Conservation (phyloP, 768 basidiomycete genomes). For the Mycena crocata region DNA sequence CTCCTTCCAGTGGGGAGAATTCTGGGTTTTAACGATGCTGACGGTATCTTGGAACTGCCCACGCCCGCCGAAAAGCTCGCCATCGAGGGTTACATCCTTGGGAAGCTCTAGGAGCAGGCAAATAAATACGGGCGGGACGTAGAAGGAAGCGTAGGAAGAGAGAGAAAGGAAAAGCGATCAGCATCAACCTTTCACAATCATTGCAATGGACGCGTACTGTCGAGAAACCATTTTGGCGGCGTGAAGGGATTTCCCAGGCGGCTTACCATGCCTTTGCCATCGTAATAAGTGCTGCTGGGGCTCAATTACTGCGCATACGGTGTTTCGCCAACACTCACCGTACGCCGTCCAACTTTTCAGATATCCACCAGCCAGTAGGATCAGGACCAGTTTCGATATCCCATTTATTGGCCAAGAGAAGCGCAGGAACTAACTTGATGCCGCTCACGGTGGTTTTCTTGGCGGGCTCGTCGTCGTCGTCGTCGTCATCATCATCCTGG, state of each 20-base stretch:
- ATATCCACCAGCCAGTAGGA: constrained; percentile 71
- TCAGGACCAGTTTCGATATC: constrained; percentile 64
- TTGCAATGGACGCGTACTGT: constrained; percentile 51
- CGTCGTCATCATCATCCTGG: constrained; percentile 37
- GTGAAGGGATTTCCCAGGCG: constrained; percentile 71
- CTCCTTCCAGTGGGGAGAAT: constrained; percentile 66
- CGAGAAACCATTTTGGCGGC: constrained; percentile 67
- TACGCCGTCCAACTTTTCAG: constrained; percentile 72
- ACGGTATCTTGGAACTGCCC: constrained; percentile 68
- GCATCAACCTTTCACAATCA: neutral
- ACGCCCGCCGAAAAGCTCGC: constrained; percentile 70
- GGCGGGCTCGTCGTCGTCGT: constrained; percentile 37
- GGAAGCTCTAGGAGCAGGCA: too few species aligned
- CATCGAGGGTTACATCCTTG: constrained; percentile 66
- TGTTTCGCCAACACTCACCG: constrained; percentile 49
- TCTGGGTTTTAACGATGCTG: constrained; percentile 68
- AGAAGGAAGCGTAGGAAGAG: too few species aligned
- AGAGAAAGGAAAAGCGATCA: neutral
- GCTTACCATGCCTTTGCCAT: constrained; percentile 63
- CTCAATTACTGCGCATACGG: neutral
- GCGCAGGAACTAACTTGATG: constrained; percentile 53
- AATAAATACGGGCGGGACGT: too few species aligned
- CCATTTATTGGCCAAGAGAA: constrained; percentile 69
- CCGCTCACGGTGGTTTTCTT: too few species aligned
- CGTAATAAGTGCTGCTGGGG: constrained; percentile 59